phyloP scores from a whole-genome alignment of 805 yeast genomes.

The Wickerhamiella galacta region DNA sequence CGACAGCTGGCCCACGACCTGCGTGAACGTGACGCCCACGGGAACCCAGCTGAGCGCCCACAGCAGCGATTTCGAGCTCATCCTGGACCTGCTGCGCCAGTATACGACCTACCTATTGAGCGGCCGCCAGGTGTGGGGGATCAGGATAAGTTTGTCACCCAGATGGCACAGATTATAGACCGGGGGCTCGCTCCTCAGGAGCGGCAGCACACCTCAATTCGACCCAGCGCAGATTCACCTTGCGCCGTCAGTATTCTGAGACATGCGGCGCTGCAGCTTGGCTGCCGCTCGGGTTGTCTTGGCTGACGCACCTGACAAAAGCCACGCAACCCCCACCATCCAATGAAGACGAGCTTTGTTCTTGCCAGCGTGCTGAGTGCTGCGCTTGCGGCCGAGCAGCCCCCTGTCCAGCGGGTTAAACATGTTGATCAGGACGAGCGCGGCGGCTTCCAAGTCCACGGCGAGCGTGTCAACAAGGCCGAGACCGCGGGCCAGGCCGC shows the following conservation, averaged over 20 bases:
- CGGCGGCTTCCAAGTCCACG: background rate
- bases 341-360: too few relatives aligned
- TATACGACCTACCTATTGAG: too few relatives aligned
- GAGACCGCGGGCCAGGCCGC: background rate
- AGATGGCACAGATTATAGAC: too few relatives aligned
- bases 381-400: slow-evolving; percentile 3
- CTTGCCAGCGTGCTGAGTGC: background rate
- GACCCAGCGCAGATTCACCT: too few relatives aligned
- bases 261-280: too few relatives aligned
- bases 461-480: background rate
- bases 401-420: slow-evolving; percentile 4
- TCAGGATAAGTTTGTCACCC: background rate
- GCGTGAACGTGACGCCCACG: slow-evolving; percentile 48
- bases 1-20: slow-evolving; percentile 57
- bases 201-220: too few relatives aligned
- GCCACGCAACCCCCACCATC: too few relatives aligned
- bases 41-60: slow-evolving; percentile 59
- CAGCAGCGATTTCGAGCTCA: slow-evolving; percentile 12
- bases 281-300: too few relatives aligned
- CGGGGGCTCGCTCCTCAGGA: too few relatives aligned
- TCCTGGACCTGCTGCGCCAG: background rate
- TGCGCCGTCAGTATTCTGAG: too few relatives aligned
- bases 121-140: background rate
- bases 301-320: too few relatives aligned
- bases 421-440: background rate